phyloP scores from a whole-genome alignment of 306 rosid genomes.

The Amphicarpaea edgeworthii region DNA sequence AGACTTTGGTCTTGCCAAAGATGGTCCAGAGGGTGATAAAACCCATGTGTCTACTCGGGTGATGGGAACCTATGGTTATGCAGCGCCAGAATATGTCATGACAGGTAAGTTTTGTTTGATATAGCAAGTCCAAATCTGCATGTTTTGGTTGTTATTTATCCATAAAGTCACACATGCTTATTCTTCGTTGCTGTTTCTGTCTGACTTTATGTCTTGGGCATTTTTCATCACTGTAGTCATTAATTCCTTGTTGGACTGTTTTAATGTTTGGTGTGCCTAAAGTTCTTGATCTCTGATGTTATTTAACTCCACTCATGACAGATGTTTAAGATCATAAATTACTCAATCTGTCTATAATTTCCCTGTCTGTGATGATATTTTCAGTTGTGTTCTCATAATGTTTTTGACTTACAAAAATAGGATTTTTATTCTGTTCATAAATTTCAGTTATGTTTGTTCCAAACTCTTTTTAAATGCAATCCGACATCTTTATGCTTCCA shows the following conservation, averaged over 20 bases:
- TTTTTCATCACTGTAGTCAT: constrained; percentile 19
- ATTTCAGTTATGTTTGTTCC: constrained; percentile 4
- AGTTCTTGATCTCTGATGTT: not conserved
- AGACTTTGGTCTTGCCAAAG: constrained; percentile 98
- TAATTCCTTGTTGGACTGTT: constrained; percentile 24
- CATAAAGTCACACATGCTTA: not conserved
- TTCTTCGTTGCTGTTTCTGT: not conserved
- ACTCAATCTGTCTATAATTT: not conserved
- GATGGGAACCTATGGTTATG: constrained; percentile 99
- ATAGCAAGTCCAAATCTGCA: constrained; percentile 8
- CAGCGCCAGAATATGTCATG: constrained; percentile 99
- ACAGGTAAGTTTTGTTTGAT: constrained; percentile 66
- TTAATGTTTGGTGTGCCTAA: not conserved
- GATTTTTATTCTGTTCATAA: not conserved
- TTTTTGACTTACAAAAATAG: not conserved
- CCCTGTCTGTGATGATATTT: not conserved
- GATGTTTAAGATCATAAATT: constrained; percentile 11
- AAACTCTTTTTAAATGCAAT: not conserved
- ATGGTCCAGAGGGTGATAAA: constrained; percentile 98
- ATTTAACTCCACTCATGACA: constrained; percentile 1
- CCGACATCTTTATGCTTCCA: not conserved
- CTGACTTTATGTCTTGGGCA: constrained; percentile 5
- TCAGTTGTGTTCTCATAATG: constrained; percentile 9
- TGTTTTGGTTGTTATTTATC: constrained; percentile 4
- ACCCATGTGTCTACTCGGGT: constrained; percentile 98